Evolutionary conservation across 768 basidiomycete species (phyloP), one percentile per base, ranked within the genome.

Genomic region (Hypholoma fasciculare): DNA sequence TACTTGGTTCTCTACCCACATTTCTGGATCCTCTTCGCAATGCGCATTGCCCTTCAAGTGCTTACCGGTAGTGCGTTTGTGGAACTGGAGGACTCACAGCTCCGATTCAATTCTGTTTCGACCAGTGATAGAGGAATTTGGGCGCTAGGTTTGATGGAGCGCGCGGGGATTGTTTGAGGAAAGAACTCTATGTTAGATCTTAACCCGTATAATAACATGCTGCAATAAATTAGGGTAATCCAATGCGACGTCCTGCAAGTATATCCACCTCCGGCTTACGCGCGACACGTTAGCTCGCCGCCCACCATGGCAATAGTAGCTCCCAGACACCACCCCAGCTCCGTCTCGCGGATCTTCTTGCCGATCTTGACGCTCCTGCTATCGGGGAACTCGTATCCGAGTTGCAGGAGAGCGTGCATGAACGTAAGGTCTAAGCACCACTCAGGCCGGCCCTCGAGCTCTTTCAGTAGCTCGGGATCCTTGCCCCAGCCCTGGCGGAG

Each of bases 391-490:
- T 96, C 97, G 73, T 98, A 99, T 30, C 96, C 96, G 2, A 94
- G 78, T 58, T 89, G 79, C 56, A 98, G 72, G 60, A 99, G 71
- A 49, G 85, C 88, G 67, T 97, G 87, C 95, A 94, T 93, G 72
- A 96, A 99, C 43, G 93, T 98, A 67, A 98, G 72, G 71, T 99
- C 96, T 40, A 98, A 81, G 71, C 97, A 99, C 80, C 90, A 96
- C 77, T 98, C 96, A 0, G 96, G 95, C 9, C 96, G 80, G 49
- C 78, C 92, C 49, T 83, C 78, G 6, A 98, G 76, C 67, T 97
- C 96, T 0, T 72, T 78, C 68, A 79, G 74, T 14, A 79, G 40
- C 12, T 61, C 65, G 6, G 65, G 26, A 17, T 77, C 60, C 7
- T 64, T 52, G 7, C 73, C 76, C 78, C 78, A 81, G 37, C 83